These are phyloP conservation scores for Brassica balearica DNA, from an alignment of 441 rosid species.

Conservation along the genomic window DNA sequence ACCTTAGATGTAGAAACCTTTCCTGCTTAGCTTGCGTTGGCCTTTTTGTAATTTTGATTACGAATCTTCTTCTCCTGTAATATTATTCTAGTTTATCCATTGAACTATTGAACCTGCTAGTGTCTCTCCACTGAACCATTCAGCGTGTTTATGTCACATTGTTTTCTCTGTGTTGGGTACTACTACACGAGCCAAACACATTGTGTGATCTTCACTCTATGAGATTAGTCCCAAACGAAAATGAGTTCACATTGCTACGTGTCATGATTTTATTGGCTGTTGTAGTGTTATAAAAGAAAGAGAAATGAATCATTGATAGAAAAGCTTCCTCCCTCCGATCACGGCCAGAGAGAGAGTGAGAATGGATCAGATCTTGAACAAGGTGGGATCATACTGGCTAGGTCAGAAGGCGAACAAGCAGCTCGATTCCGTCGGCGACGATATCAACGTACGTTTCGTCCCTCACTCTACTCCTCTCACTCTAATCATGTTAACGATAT, in stretches of 20 bases:
- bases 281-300: background rate
- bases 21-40: conserved; percentile 2
- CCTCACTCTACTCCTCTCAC: background rate
- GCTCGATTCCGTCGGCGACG: conserved; percentile 80
- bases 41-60: background rate
- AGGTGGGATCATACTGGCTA: conserved; percentile 81
- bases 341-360: conserved; percentile 19
- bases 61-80: conserved; percentile 17
- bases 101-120: background rate
- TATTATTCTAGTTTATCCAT: no score
- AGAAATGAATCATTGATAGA: conserved; percentile 20
- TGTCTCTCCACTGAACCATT: background rate
- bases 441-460: conserved; percentile 54
- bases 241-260: background rate
- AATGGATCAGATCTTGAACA: conserved; percentile 81
- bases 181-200: background rate
- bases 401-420: conserved; percentile 71
- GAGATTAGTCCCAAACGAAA: no score
- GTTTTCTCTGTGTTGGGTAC: background rate
- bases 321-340: conserved; percentile 23
- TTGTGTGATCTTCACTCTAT: no score
- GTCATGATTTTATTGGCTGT: background rate
- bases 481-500: background rate
- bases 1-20: conserved; percentile 6
- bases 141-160: background rate